Percentiles rank a stretch among this genome's conserved stretches.
These are phyloP conservation scores for Apiospora saccharicola DNA, from an alignment of 2,329 filamentous ascomycete genomes.

Conservation along the genomic window DNA sequence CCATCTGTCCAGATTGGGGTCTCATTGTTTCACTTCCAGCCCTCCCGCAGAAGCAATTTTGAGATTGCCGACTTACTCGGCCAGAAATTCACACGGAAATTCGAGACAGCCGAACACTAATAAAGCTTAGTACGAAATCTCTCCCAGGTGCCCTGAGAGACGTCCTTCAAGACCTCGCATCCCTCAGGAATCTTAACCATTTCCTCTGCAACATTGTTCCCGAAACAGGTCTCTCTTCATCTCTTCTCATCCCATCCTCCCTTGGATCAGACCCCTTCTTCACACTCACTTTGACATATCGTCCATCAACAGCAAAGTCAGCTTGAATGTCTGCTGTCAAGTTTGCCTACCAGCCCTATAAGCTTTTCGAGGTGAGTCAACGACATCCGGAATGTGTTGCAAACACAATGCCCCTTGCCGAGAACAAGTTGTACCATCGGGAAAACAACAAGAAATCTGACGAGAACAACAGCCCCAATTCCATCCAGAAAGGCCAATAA, in stretches of 20 bases:
- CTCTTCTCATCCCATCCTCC: slow-evolving; percentile 33
- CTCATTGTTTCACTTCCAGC: slow-evolving; percentile 29
- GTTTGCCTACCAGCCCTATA: slow-evolving; percentile 63
- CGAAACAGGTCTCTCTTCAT: slow-evolving; percentile 47
- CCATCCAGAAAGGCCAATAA: slow-evolving; percentile 62
- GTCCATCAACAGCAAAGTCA: slow-evolving; percentile 38
- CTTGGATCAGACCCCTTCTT: slow-evolving; percentile 42
- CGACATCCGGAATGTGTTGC: slow-evolving; percentile 24
- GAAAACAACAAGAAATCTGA: slow-evolving; percentile 28
- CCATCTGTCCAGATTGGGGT: slow-evolving; percentile 25
- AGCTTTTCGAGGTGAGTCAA: slow-evolving; percentile 66
- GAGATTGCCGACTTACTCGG: slow-evolving; percentile 19
- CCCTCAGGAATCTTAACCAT: slow-evolving; percentile 31
- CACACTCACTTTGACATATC: slow-evolving; percentile 29
- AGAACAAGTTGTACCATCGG: slow-evolving; percentile 19
- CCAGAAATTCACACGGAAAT: slow-evolving; percentile 18
- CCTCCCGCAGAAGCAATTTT: slow-evolving; percentile 26
- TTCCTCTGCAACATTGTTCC: slow-evolving; percentile 42
- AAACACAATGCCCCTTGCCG: slow-evolving; percentile 13
- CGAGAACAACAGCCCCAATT: slow-evolving; percentile 54
- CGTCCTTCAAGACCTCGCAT: slow-evolving; percentile 25
- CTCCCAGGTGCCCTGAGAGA: slow-evolving; percentile 7
- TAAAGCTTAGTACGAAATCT: slow-evolving; percentile 23
- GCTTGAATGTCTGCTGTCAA: slow-evolving; percentile 66
- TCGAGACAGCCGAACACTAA: slow-evolving; percentile 17